These are phyloP conservation scores for Mycosphaerelloides madeirae DNA, from an alignment of 2,329 filamentous ascomycete species.

Conservation along the genomic window DNA sequence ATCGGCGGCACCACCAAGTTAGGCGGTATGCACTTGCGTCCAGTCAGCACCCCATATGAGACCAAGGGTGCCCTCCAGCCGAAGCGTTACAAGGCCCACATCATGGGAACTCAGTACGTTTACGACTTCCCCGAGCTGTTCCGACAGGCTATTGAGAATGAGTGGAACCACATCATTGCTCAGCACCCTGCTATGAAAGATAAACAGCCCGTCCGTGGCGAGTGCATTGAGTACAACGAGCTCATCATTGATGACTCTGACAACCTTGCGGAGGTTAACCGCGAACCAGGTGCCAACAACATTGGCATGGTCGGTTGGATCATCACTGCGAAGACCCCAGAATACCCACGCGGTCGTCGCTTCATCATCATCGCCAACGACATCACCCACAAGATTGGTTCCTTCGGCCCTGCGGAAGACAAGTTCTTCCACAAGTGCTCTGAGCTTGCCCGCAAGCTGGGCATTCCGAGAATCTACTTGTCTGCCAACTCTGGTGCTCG, in stretches of 20 bases:
- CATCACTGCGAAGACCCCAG: constrained; percentile 87
- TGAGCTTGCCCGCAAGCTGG: constrained; percentile 85
- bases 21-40: constrained; percentile 87
- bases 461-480: constrained; percentile 93
- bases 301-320: constrained; percentile 99
- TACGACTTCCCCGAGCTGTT: constrained; percentile 99
- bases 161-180: constrained; percentile 72
- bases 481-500: constrained; percentile 98
- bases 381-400: constrained; percentile 98
- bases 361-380: constrained; percentile 98
- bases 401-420: constrained; percentile 93
- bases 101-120: constrained; percentile 98
- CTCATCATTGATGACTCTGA: constrained; percentile 92
- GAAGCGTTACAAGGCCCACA: constrained; percentile 97
- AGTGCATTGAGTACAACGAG: constrained; percentile 91
- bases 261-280: constrained; percentile 85
- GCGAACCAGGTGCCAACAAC: constrained; percentile 89
- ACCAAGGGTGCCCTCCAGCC: constrained; percentile 99
- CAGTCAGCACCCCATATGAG: constrained; percentile 86
- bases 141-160: constrained; percentile 95
- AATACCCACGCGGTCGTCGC: constrained; percentile 86
- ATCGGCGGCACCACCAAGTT: constrained; percentile 94
- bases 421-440: constrained; percentile 99
- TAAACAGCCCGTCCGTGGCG: constrained; percentile 77
- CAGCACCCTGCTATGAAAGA: constrained; percentile 69